Evolutionary conservation across 768 basidiomycete species (phyloP), one percentile per base, ranked within the genome.

Genomic region (Lentinula aciculospora): DNA sequence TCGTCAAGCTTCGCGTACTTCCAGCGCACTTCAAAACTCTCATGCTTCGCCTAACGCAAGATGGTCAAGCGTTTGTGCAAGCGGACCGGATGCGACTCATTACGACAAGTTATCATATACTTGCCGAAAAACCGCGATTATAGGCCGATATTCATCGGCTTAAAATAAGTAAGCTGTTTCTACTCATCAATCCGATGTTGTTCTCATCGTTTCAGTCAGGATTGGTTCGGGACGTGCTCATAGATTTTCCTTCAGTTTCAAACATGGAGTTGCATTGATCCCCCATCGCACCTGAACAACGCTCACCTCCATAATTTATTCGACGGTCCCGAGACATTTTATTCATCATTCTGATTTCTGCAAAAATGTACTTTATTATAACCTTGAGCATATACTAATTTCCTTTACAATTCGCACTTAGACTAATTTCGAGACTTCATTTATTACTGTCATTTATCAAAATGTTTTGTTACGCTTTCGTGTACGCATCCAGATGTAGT

Each of bases 81-180:
- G 51, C 51, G 25, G 51, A 53, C 15, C 32, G 51, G 25, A 53
- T 53, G 51, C 34, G 51, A 17, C 51, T 53, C 34, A 53, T 53
- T 8, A 53, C 51, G 15, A 53, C 51, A 28, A 53, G 51, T 23
- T 53, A 53, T 53, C 51, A 53, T 28, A 53, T 53, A 12, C 34
- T 53, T 19, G 51, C 51, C 10, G 51, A 53, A 23, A 53, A 53
- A 36, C 51, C 51, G 46, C 46, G 29, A 28, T 27, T n/a, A 31
- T 47, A 47, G 46, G 13, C 46, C 46, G 29, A 13, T 47, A 44
- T 3, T 21, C n/a, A 44, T 44, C 42, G 42, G 42, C 17, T 9
- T 23, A 9, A 21, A 40, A 40, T 21, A 44, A 44, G 42, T 44
- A 44, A 44, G 42, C 42, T 44, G 21, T 4, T 25, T 17, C 19